These are phyloP conservation scores for Isoetes engelmannii DNA, from an alignment of 83 land plant species.

Conservation along the genomic window DNA sequence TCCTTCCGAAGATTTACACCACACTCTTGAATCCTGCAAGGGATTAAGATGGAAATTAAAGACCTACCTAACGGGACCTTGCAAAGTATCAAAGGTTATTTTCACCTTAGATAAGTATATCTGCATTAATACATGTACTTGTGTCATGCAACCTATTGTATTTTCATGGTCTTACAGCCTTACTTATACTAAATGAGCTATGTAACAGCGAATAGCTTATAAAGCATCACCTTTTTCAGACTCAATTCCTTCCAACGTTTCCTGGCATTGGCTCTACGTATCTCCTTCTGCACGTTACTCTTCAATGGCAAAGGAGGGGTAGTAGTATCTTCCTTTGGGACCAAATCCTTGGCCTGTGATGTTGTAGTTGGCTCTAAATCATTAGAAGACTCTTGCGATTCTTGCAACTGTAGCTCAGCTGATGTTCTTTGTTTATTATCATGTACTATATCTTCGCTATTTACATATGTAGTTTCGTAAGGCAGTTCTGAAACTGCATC, in stretches of 20 bases:
- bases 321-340: neutral
- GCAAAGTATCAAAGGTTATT: neutral
- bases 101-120: neutral
- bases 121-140: too few relatives aligned
- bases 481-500: neutral
- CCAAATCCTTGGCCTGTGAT: neutral
- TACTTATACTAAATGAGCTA: too few relatives aligned
- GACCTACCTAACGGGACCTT: neutral
- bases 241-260: neutral
- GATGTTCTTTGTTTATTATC: neutral
- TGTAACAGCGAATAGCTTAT: too few relatives aligned
- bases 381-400: too few relatives aligned
- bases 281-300: neutral
- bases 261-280: constrained; percentile 1
- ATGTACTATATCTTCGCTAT: neutral
- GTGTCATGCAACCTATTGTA: too few relatives aligned
- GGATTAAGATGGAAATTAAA: neutral
- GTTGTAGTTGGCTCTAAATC: too few relatives aligned
- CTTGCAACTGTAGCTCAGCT: too few relatives aligned
- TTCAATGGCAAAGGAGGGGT: neutral
- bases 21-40: constrained; percentile 60
- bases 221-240: constrained; percentile 7
- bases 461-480: neutral
- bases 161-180: neutral
- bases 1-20: constrained; percentile 50